These are phyloP conservation scores for Colletotrichum australisinense DNA, from an alignment of 2,329 filamentous ascomycete genomes.

Conservation along the genomic window DNA sequence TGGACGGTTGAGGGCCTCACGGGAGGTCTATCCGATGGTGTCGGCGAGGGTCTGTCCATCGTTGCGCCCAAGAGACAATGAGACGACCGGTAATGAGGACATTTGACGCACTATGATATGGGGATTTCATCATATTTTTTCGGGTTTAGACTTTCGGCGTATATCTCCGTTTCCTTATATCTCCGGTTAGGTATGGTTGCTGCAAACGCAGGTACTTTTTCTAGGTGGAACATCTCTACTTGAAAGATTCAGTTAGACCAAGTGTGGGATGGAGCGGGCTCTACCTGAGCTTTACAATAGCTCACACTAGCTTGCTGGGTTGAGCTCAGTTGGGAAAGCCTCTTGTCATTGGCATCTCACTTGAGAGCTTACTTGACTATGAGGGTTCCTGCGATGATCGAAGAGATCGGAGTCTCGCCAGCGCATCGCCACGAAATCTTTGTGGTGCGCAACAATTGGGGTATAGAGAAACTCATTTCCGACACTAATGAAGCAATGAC, in stretches of 20 bases:
- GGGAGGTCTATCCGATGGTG: constrained; percentile 75
- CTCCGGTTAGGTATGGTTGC: not conserved
- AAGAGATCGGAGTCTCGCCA: not conserved
- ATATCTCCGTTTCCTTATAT: constrained; percentile 7
- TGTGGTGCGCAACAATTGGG: not conserved
- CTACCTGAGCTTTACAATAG: not conserved
- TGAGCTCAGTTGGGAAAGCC: not conserved
- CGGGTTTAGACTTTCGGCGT: constrained; percentile 24
- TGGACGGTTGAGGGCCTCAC: constrained; percentile 75
- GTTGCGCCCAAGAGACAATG: constrained; percentile 31
- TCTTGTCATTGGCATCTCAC: not conserved
- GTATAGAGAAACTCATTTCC: not conserved
- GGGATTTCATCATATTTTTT: not conserved
- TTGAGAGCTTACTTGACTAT: not conserved
- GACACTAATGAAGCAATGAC: not conserved
- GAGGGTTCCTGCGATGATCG: not conserved
- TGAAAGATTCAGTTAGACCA: not conserved
- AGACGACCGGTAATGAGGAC: not conserved
- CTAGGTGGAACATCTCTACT: not conserved
- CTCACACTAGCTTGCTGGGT: not conserved
- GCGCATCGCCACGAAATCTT: not conserved
- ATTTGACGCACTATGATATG: not conserved
- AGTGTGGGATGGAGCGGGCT: not conserved
- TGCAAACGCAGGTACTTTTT: not conserved
- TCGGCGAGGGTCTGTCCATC: constrained; percentile 50